A percentile compares a stretch with the other conserved stretches of the same genome.
phyloP scores from a whole-genome alignment of 1,284 basidiomycete genomes.

The Trametes pubescens region DNA sequence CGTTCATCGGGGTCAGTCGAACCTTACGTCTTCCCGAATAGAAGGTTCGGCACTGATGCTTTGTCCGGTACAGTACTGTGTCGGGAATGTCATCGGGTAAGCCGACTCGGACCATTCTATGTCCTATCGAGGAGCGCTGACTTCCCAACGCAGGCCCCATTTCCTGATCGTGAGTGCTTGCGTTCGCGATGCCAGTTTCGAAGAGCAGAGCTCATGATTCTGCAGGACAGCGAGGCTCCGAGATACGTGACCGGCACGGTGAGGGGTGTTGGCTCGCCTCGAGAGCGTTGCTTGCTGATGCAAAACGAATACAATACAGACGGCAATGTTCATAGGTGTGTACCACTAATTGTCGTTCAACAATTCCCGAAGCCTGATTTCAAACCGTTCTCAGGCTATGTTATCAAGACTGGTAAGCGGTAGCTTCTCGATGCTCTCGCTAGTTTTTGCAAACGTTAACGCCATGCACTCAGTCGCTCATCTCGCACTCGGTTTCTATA shows the following conservation, averaged over 20 bases:
- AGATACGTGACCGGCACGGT: constrained; percentile 26
- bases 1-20: constrained; percentile 33
- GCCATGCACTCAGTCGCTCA: constrained; percentile 17
- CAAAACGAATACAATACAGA: not conserved
- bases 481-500: constrained; percentile 32
- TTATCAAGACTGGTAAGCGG: constrained; percentile 30
- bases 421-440: too few species aligned
- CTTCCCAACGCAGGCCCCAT: constrained; percentile 21
- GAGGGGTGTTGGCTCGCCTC: not conserved
- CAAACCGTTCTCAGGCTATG: constrained; percentile 20
- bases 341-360: not conserved
- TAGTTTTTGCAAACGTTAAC: too few species aligned
- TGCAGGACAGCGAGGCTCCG: constrained; percentile 27
- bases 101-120: not conserved
- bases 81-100: constrained; percentile 33
- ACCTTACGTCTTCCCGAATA: too few species aligned
- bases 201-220: not conserved
- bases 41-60: not conserved
- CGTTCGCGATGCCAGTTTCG: not conserved
- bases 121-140: not conserved
- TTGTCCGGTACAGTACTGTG: constrained; percentile 27
- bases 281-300: too few species aligned
- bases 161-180: constrained; percentile 28
- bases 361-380: too few species aligned
- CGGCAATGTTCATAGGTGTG: constrained; percentile 34